Percentiles rank a stretch among this genome's conserved stretches.
Evolutionary conservation across 1,284 basidiomycete species (phyloP).

Genomic region (Mycena sp.): DNA sequence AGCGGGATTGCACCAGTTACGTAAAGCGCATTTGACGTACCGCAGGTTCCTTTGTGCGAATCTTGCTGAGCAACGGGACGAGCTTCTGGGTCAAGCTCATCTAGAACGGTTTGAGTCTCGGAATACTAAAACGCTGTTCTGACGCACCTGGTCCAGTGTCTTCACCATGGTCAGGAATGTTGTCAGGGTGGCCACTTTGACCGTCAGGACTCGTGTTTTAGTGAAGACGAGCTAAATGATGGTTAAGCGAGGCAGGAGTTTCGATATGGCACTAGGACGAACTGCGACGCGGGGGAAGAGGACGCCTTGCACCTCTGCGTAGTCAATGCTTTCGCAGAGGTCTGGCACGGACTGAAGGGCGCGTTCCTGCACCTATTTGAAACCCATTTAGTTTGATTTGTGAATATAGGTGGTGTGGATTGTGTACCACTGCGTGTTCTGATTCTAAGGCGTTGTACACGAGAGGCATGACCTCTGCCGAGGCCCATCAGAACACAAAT

Average conservation of each 20-base stretch:
- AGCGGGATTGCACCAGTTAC: too few relatives aligned
- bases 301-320: conserved; percentile 88
- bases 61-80: conserved; percentile 92
- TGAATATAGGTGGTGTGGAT: not conserved
- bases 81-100: conserved; percentile 93
- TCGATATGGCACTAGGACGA: conserved; percentile 41
- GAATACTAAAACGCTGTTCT: conserved; percentile 3
- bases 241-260: not conserved
- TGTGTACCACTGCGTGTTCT: conserved; percentile 80
- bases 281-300: conserved; percentile 91
- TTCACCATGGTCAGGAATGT: conserved; percentile 95
- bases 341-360: conserved; percentile 88
- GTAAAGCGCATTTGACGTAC: too few relatives aligned
- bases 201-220: conserved; percentile 84
- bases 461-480: conserved; percentile 88
- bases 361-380: conserved; percentile 85
- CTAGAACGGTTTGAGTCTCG: conserved; percentile 44
- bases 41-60: conserved; percentile 93
- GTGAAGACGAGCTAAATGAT: conserved; percentile 82
- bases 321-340: conserved; percentile 93
- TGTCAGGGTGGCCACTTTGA: conserved; percentile 90
- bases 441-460: conserved; percentile 96
- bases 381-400: conserved; percentile 7
- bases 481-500: conserved; percentile 7
- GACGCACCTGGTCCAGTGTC: conserved; percentile 87